Base-by-base conservation (phyloP, 495 filamentous ascomycete genomes). In the Penicillium chermesinum region DNA sequence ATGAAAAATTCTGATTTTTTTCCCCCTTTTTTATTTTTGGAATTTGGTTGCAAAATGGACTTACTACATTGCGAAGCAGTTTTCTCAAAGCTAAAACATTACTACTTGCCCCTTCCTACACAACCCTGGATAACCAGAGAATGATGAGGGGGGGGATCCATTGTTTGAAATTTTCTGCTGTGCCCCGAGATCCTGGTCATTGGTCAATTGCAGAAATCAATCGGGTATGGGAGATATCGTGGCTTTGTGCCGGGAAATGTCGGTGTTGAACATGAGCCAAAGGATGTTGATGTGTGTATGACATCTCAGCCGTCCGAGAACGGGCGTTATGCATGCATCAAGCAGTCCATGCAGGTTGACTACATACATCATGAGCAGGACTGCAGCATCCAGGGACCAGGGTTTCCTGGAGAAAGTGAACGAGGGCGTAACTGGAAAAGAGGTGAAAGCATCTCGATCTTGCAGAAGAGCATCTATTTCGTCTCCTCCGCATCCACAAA, bases 401-500 rank as follows among this genome's bases (percentile, higher is more conserved):
- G 32, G 35, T 5, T 37, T 6, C 35, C 19, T 38, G 44, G 19
- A 38, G 19, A 20, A n/a, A 20, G 13, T 48, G 7, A 16, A 9
- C 30, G 30, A 12, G 37, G 35, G 32, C 30, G 38, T 40, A 32
- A 40, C n/a, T 41, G 41, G 20, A 21, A 16, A 38, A 41, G 49
- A 46, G 16, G 19, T 10, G 10, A 18, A n/a, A 34, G 25, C 38
- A 35, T 41, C n/a, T 40, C 13, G 2, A n/a, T n/a, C n/a, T 42
- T 34, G 13, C 39, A 22, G 32, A 14, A 34, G 8, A 22, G 35
- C 16, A 7, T 25, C 32, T 50, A 38, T 37, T 27, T 14, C 30
- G 14, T 12, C 32, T 54, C 64, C 53, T 77, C 64, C 1, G 80
- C 82, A 62, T 84, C 81, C 30, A 83, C 72, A 57, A 84, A 85